Evolutionary conservation across 139 green algal genomes (phyloP).

Genomic region (Auxenochlorella pyrenoidosa): DNA sequence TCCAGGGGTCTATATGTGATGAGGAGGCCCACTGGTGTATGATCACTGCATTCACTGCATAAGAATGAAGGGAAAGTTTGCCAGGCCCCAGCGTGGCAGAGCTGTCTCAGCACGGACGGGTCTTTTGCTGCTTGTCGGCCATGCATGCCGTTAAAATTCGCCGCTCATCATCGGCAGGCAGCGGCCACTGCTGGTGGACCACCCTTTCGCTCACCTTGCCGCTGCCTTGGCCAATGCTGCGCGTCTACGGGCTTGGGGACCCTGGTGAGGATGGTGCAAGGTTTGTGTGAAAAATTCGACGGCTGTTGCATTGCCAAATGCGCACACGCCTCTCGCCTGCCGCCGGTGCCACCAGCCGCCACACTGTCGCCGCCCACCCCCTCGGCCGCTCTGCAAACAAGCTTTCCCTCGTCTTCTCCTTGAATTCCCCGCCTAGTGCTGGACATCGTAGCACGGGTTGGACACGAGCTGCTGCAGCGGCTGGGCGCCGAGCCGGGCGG

Average conservation of each 20-base stretch:
- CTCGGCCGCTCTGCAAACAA: not conserved
- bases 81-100: too few species aligned
- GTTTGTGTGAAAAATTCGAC: not conserved
- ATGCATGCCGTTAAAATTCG: too few species aligned
- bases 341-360: not conserved
- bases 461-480: not conserved
- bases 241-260: constrained; percentile 8
- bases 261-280: not conserved
- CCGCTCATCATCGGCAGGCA: too few species aligned
- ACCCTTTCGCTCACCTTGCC: not conserved
- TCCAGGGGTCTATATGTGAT: too few species aligned
- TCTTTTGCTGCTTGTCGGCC: too few species aligned
- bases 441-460: constrained; percentile 44
- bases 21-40: too few species aligned
- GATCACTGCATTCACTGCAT: too few species aligned
- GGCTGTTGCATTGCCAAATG: too few species aligned
- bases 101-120: too few species aligned
- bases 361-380: not conserved
- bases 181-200: not conserved
- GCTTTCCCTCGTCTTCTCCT: not conserved
- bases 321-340: not conserved
- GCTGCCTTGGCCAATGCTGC: not conserved
- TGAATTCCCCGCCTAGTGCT: constrained; percentile 27
- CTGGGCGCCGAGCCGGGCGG: constrained; percentile 34
- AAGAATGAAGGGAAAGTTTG: too few species aligned